Percentiles rank a stretch among this genome's conserved stretches.
phyloP scores from a whole-genome alignment of 805 yeast species.

The Kregervanrija fluxuum region DNA sequence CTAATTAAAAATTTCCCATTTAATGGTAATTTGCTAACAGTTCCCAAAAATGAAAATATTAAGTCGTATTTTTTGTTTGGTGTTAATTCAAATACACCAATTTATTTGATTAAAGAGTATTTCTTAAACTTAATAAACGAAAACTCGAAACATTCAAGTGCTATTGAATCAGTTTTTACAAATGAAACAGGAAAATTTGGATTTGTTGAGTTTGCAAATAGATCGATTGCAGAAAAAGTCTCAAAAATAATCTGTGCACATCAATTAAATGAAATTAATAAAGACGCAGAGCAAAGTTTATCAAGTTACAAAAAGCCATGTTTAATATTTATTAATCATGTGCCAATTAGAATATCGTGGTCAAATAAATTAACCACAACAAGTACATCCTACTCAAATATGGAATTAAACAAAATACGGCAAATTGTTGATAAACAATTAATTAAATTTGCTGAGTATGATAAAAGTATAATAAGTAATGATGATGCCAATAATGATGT shows the following conservation, averaged over 20 bases:
- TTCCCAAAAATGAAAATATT: conserved; percentile 34
- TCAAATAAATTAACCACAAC: conserved; percentile 34
- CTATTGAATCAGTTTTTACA: conserved; percentile 39
- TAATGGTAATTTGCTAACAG: conserved; percentile 41
- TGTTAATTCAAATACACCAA: conserved; percentile 57
- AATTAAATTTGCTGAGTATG: conserved; percentile 43
- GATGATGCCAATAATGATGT: not conserved
- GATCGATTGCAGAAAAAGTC: conserved; percentile 45
- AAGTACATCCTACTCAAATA: conserved; percentile 32
- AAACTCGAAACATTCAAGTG: conserved; percentile 4
- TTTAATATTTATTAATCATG: conserved; percentile 26
- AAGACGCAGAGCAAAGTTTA: not conserved
- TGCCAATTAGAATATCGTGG: conserved; percentile 51
- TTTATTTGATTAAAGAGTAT: conserved; percentile 46
- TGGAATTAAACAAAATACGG: conserved; percentile 42
- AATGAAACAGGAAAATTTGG: conserved; percentile 60
- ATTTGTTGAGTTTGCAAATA: conserved; percentile 44
- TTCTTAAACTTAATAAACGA: conserved; percentile 30
- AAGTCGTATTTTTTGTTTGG: conserved; percentile 72
- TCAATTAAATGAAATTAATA: conserved; percentile 3
- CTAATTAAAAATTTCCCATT: conserved; percentile 59
- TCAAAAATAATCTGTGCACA: conserved; percentile 18
- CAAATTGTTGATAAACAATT: conserved; percentile 45
- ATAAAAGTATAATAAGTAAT: conserved; percentile 10
- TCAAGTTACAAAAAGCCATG: conserved; percentile 21